Evolutionary conservation across 1,284 basidiomycete genomes (phyloP).

Genomic region (Laetiporus sulphureus): DNA sequence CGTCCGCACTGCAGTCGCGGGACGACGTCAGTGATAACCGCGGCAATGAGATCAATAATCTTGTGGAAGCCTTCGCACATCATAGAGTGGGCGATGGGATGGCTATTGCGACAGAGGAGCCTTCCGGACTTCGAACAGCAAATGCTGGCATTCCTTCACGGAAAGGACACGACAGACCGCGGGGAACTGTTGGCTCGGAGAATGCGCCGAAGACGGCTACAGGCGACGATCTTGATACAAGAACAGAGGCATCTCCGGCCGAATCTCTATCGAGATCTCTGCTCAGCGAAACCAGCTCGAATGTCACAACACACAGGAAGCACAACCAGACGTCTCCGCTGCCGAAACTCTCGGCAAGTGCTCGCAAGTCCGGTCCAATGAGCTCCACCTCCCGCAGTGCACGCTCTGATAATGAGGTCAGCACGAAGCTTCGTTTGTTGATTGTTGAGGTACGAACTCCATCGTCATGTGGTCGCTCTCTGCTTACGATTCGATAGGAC

Average conservation of each 20-base stretch:
- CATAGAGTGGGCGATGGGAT: conserved; percentile 32
- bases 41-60: conserved; percentile 48
- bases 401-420: conserved; percentile 2
- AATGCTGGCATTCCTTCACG: too few species aligned
- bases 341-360: conserved; percentile 6
- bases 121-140: too few species aligned
- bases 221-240: too few species aligned
- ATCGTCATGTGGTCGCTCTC: not conserved
- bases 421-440: conserved; percentile 46
- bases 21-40: conserved; percentile 14
- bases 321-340: conserved; percentile 5
- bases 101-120: too few species aligned
- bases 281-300: too few species aligned
- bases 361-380: not conserved
- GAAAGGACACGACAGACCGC: too few species aligned
- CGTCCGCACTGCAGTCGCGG: conserved; percentile 13
- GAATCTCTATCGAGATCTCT: too few species aligned
- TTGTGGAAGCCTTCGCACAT: conserved; percentile 59
- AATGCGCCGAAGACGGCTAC: too few species aligned
- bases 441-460: conserved; percentile 60
- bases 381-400: conserved; percentile 2
- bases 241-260: too few species aligned
- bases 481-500: conserved; percentile 36
- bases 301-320: not conserved
- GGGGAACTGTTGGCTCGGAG: too few species aligned